These are phyloP conservation scores for Aspergillus fructus DNA, from an alignment of 2,329 filamentous ascomycete species.

Conservation along the genomic window DNA sequence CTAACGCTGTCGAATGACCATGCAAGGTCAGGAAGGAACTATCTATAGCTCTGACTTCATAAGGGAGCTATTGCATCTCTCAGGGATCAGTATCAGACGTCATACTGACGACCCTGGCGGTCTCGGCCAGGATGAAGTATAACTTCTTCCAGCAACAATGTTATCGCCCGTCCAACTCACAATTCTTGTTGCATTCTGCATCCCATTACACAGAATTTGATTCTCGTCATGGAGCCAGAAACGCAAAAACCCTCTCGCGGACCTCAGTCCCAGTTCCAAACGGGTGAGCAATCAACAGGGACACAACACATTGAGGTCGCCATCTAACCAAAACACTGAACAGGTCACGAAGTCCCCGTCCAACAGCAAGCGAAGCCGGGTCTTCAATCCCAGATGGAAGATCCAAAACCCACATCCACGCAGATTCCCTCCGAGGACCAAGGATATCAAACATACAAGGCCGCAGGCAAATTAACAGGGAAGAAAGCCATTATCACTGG, in stretches of 20 bases:
- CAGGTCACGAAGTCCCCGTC: conserved; percentile 53
- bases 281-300: conserved; percentile 23
- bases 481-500: conserved; percentile 79
- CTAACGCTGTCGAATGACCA: neutral
- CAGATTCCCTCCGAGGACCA: conserved; percentile 68
- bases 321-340: neutral
- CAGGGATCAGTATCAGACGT: neutral
- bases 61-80: neutral
- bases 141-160: neutral
- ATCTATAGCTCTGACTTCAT: neutral
- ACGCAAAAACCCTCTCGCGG: conserved; percentile 14
- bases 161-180: neutral
- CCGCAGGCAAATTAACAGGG: conserved; percentile 72
- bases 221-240: conserved; percentile 15
- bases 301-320: neutral
- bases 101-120: conserved; percentile 3
- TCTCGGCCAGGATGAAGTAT: neutral
- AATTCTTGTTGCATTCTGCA: neutral
- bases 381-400: conserved; percentile 55
- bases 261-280: conserved; percentile 33
- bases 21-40: conserved; percentile 23
- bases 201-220: neutral
- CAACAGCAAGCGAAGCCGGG: conserved; percentile 55
- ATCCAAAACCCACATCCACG: conserved; percentile 60
- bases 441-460: conserved; percentile 68